Evolutionary conservation across 2,329 filamentous ascomycete species (phyloP), one percentile per base, ranked within the genome.

Genomic region (Epichloe uncinata): DNA sequence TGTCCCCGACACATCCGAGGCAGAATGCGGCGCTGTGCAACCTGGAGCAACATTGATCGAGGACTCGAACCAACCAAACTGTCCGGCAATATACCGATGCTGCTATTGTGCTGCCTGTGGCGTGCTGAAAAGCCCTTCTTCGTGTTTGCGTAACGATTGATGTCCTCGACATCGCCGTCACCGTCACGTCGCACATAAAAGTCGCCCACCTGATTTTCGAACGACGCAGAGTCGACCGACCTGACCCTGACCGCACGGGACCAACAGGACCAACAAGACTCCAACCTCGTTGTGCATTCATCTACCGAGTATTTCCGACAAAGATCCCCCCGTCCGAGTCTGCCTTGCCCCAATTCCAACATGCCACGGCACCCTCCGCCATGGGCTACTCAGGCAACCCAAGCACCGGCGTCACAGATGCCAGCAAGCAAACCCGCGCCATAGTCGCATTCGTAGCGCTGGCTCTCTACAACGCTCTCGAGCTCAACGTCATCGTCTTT

Each of bases 401-500:
- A 30, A 20, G 41, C 41, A 41, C 41, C 26, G 41, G 45, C 41
- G 16, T 37, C 22, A 34, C 40, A 3, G 42, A 51, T 16, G 13
- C 15, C 18, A 30, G 30, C 40, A 34, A 45, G 42, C 26, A 47
- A 26, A 48, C 30, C 9, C 37, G 45, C 11, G 30, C 36, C 45
- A 38, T 53, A 11, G 44, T 52, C 12, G 20, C 41, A 5, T 51
- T 53, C 20, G 13, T 53, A 5, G 49, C 49, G 15, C 36, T 53
- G 16, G 50, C 52, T 13, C 52, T 63, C 4, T 65, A 61, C 45
- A 67, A 66, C 15, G 57, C 59, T 11, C 26, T 61, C 34, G 63
- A 67, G 45, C 58, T 67, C 2, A 55, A 55, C 34, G 53, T 61
- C 35, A 58, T 66, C 48, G 62, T 67, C 42, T 55, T 62, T 30